A percentile compares a stretch with the other conserved stretches of the same genome.
phyloP scores from a whole-genome alignment of 768 basidiomycete genomes.

The Naganishia randhawae region DNA sequence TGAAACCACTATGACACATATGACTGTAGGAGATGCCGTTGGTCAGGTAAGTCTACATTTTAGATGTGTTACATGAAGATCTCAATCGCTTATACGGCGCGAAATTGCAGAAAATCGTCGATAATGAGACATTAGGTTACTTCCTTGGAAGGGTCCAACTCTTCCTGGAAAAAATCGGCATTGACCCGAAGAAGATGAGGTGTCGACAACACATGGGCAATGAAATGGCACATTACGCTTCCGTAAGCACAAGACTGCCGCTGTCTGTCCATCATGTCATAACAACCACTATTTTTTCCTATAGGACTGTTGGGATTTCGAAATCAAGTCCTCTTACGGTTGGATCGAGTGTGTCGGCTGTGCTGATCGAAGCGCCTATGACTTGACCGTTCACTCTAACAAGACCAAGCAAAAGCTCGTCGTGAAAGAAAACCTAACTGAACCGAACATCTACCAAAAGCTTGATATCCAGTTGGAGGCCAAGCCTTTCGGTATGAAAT shows the following conservation, averaged over 20 bases:
- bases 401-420: slow-evolving; percentile 80
- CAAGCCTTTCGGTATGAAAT: slow-evolving; percentile 81
- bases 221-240: slow-evolving; percentile 99
- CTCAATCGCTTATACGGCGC: background rate
- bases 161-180: slow-evolving; percentile 85
- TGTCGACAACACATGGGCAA: slow-evolving; percentile 99
- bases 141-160: slow-evolving; percentile 88
- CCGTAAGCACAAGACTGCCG: slow-evolving; percentile 49
- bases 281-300: background rate
- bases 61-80: background rate
- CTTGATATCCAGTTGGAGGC: slow-evolving; percentile 77
- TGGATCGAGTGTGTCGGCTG: slow-evolving; percentile 99
- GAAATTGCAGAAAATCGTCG: slow-evolving; percentile 63
- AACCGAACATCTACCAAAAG: slow-evolving; percentile 77
- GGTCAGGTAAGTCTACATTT: slow-evolving; percentile 51
- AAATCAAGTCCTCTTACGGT: slow-evolving; percentile 84
- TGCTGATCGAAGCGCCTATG: slow-evolving; percentile 96
- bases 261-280: background rate
- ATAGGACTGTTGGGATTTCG: slow-evolving; percentile 95
- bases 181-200: slow-evolving; percentile 73
- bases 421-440: slow-evolving; percentile 78
- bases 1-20: slow-evolving; percentile 60
- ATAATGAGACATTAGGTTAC: slow-evolving; percentile 96
- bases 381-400: slow-evolving; percentile 80
- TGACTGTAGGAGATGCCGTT: slow-evolving; percentile 86